These are phyloP conservation scores for Trypanosoma grayi DNA, from an alignment of 208 protist species.

Conservation along the genomic window DNA sequence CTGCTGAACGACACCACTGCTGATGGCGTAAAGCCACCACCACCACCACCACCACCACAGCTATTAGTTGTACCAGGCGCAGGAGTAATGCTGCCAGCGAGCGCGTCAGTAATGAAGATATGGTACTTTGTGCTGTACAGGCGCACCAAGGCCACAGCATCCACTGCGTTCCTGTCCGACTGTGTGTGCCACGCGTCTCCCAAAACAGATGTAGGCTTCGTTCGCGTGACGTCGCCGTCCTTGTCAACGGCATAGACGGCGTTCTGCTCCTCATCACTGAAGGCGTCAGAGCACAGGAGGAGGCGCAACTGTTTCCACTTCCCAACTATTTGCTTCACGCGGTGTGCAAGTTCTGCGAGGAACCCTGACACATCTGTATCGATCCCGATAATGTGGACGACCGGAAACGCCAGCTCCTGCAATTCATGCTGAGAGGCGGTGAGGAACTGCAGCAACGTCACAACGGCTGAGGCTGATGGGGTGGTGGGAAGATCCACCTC, in stretches of 20 bases:
- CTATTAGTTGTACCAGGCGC: too few relatives aligned
- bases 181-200: constrained; percentile 32
- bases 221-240: constrained; percentile 9
- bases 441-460: constrained; percentile 26
- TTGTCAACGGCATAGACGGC: constrained; percentile 47
- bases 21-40: constrained; percentile 9
- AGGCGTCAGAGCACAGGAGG: constrained; percentile 46
- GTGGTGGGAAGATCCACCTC: constrained; percentile 7
- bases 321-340: neutral
- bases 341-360: constrained; percentile 2
- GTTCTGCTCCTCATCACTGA: constrained; percentile 44
- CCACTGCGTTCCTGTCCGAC: neutral
- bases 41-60: neutral
- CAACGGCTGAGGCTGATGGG: constrained; percentile 7
- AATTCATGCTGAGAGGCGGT: neutral
- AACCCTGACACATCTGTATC: constrained; percentile 20
- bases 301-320: constrained; percentile 37
- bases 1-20: constrained; percentile 43
- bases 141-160: constrained; percentile 25
- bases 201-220: constrained; percentile 19
- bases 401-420: constrained; percentile 25
- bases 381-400: constrained; percentile 38
- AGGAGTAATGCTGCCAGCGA: too few relatives aligned
- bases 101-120: constrained; percentile 32
- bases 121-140: constrained; percentile 56